Evolutionary conservation across 495 filamentous ascomycete genomes (phyloP).

Genomic region (Margaritispora aquatica): DNA sequence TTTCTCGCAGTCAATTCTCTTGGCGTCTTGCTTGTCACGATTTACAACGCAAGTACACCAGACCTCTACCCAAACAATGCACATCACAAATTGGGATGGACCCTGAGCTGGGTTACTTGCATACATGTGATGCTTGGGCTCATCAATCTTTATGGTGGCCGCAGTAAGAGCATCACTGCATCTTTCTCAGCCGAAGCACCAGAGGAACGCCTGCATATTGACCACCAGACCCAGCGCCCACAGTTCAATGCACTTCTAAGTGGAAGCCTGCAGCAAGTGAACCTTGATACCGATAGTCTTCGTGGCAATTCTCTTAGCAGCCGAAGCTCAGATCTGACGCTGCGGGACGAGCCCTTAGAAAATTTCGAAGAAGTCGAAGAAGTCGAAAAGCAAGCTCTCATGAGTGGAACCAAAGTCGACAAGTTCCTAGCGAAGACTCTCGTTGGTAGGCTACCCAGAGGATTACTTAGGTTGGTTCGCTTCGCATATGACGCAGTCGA

Average conservation of each 20-base stretch:
- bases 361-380: slow-evolving; percentile 36
- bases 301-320: slow-evolving; percentile 53
- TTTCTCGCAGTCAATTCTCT: slow-evolving; percentile 70
- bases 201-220: slow-evolving; percentile 52
- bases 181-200: slow-evolving; percentile 64
- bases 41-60: slow-evolving; percentile 79
- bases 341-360: not conserved
- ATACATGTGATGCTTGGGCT: slow-evolving; percentile 65
- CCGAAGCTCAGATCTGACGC: slow-evolving; percentile 42
- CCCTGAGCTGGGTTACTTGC: slow-evolving; percentile 63
- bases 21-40: slow-evolving; percentile 62
- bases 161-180: slow-evolving; percentile 41
- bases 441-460: slow-evolving; percentile 5
- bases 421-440: slow-evolving; percentile 15
- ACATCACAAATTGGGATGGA: slow-evolving; percentile 88
- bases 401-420: slow-evolving; percentile 15
- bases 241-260: slow-evolving; percentile 62
- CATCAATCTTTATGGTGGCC: slow-evolving; percentile 42
- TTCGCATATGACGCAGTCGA: slow-evolving; percentile 56
- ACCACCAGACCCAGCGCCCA: slow-evolving; percentile 22
- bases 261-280: slow-evolving; percentile 88
- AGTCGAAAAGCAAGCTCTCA: slow-evolving; percentile 25
- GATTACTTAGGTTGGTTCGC: slow-evolving; percentile 47
- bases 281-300: slow-evolving; percentile 61
- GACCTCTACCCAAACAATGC: slow-evolving; percentile 85